phyloP scores from a whole-genome alignment of 2,329 filamentous ascomycete species.

The Penicillium crustosum region DNA sequence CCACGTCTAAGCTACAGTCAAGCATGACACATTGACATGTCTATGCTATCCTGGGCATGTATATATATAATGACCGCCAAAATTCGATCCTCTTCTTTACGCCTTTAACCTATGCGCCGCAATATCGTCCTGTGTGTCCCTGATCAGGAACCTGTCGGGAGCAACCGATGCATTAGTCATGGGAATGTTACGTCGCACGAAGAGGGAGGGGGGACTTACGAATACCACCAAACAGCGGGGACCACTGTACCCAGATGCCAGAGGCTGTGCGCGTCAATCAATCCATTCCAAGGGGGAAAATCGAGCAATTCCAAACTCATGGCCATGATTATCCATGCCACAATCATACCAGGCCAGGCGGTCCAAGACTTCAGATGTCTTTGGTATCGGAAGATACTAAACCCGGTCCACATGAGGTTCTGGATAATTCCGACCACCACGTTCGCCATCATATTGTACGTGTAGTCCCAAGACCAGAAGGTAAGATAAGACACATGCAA shows the following conservation, averaged over 20 bases:
- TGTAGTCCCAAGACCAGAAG: conserved; percentile 88
- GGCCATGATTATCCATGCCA: conserved; percentile 84
- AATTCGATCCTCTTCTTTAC: conserved; percentile 30
- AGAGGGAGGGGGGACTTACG: conserved; percentile 60
- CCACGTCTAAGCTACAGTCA: not conserved
- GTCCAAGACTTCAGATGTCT: conserved; percentile 75
- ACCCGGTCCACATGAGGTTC: conserved; percentile 82
- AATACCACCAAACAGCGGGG: conserved; percentile 89
- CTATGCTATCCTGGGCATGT: not conserved
- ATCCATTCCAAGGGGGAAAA: conserved; percentile 79
- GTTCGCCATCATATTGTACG: conserved; percentile 97
- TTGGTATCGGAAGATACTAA: conserved; percentile 72
- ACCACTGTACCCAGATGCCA: conserved; percentile 94
- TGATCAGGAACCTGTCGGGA: conserved; percentile 72
- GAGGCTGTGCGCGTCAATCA: conserved; percentile 88
- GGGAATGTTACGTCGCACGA: not conserved
- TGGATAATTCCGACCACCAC: conserved; percentile 76
- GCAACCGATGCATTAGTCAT: conserved; percentile 12
- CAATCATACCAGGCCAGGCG: conserved; percentile 84
- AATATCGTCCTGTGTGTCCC: conserved; percentile 80
- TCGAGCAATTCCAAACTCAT: conserved; percentile 97
- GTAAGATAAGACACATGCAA: conserved; percentile 81
- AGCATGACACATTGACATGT: not conserved
- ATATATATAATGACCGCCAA: not conserved
- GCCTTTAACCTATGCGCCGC: conserved; percentile 71